phyloP scores from a whole-genome alignment of 192 early-diverging fungal genomes.

The Coemansia sp. region DNA sequence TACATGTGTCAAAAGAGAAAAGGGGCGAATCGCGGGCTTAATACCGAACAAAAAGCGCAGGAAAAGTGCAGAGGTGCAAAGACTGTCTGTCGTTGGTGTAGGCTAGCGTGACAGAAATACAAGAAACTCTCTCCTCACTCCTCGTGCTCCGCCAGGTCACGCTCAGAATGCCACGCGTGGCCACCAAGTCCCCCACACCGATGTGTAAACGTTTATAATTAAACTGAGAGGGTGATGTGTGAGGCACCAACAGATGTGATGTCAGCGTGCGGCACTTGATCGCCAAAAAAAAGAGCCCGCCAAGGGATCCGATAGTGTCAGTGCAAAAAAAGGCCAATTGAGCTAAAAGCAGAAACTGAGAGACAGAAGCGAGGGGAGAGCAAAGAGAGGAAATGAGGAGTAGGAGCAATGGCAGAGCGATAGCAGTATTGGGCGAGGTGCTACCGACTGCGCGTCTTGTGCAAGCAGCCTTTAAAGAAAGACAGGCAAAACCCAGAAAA shows the following conservation, averaged over 20 bases:
- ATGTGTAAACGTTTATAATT: neutral
- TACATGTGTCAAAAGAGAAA: constrained; percentile 22
- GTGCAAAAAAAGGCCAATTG: neutral
- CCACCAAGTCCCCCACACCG: neutral
- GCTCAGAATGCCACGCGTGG: neutral
- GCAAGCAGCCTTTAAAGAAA: neutral
- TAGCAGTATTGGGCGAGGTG: neutral
- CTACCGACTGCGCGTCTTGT: neutral
- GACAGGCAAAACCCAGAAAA: neutral
- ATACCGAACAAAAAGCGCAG: neutral
- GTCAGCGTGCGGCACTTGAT: neutral
- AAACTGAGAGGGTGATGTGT: neutral
- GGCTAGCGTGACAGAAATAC: neutral
- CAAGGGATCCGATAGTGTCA: neutral
- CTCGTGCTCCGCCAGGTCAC: neutral
- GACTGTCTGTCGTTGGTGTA: neutral
- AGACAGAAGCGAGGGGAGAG: neutral
- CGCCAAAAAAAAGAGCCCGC: neutral
- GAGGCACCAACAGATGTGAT: neutral
- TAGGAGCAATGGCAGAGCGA: neutral
- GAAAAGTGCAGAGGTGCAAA: neutral
- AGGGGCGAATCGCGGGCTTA: neutral
- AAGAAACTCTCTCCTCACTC: neutral
- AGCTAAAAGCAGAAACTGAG: neutral
- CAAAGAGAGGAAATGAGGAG: neutral